phyloP scores from a whole-genome alignment of 2,329 filamentous ascomycete species.

The Trichoderma simmonsii region DNA sequence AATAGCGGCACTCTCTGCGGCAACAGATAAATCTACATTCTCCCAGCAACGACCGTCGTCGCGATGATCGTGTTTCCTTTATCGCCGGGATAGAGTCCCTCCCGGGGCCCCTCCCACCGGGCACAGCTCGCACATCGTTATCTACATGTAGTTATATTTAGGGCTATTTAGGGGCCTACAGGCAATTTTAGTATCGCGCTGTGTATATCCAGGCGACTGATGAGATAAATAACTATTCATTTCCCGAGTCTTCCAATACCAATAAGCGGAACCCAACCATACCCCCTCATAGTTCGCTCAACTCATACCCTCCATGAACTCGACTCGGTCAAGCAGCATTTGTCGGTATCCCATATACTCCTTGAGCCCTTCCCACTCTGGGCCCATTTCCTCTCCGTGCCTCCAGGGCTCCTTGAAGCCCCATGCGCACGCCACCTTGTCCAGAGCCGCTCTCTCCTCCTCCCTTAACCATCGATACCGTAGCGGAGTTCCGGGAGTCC shows the following conservation, averaged over 20 bases:
- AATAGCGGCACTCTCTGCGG: too few relatives aligned
- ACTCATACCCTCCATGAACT: conserved; percentile 88
- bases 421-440: conserved; percentile 84
- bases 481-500: conserved; percentile 78
- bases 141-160: too few relatives aligned
- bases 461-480: conserved; percentile 82
- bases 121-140: too few relatives aligned
- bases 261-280: not conserved
- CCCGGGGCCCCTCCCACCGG: too few relatives aligned
- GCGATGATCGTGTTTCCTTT: too few relatives aligned
- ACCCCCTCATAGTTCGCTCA: conserved; percentile 22
- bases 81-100: too few relatives aligned
- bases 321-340: conserved; percentile 86
- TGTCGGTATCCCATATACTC: conserved; percentile 79
- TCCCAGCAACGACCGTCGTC: too few relatives aligned
- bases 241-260: not conserved
- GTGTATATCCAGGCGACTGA: not conserved
- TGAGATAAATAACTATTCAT: not conserved
- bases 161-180: too few relatives aligned
- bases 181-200: not conserved
- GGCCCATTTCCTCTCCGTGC: conserved; percentile 84
- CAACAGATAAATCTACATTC: too few relatives aligned
- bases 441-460: conserved; percentile 83
- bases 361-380: conserved; percentile 81
- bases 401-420: conserved; percentile 79